Conservation (phyloP, 257 asterid genomes). For the Jacaranda copaia region DNA sequence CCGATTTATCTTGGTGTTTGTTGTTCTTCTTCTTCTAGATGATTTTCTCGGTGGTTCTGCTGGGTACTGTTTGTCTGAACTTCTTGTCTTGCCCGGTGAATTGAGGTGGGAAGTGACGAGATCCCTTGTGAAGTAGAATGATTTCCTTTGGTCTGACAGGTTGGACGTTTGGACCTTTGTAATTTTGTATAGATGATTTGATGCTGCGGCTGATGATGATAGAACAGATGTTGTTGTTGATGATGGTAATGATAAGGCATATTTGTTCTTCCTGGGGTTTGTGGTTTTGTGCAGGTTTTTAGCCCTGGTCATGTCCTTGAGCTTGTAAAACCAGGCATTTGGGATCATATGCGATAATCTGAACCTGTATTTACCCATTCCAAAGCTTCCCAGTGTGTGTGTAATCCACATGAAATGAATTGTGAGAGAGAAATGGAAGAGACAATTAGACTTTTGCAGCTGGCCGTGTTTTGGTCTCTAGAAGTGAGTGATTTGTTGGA, state of each 20-base stretch:
- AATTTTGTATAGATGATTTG: not conserved
- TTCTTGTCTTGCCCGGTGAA: constrained; percentile 23
- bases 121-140: constrained; percentile 66
- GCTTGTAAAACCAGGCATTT: constrained; percentile 82
- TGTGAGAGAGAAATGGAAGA: not conserved
- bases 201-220: constrained; percentile 18
- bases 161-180: constrained; percentile 20
- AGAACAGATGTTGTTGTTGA: constrained; percentile 7
- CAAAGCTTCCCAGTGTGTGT: too few species aligned
- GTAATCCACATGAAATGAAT: not conserved
- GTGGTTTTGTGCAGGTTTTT: constrained; percentile 32
- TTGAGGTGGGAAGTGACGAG: constrained; percentile 23
- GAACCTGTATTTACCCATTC: constrained; percentile 75
- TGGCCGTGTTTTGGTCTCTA: not conserved
- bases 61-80: not conserved
- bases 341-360: constrained; percentile 76
- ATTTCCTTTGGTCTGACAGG: constrained; percentile 62
- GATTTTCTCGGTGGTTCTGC: constrained; percentile 51
- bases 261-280: constrained; percentile 34
- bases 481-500: too few species aligned
- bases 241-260: constrained; percentile 15
- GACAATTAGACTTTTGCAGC: not conserved
- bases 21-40: constrained; percentile 49
- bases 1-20: constrained; percentile 32
- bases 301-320: constrained; percentile 52